Base-by-base conservation (phyloP, 2,329 filamentous ascomycete genomes). In the Colletotrichum tofieldiae region DNA sequence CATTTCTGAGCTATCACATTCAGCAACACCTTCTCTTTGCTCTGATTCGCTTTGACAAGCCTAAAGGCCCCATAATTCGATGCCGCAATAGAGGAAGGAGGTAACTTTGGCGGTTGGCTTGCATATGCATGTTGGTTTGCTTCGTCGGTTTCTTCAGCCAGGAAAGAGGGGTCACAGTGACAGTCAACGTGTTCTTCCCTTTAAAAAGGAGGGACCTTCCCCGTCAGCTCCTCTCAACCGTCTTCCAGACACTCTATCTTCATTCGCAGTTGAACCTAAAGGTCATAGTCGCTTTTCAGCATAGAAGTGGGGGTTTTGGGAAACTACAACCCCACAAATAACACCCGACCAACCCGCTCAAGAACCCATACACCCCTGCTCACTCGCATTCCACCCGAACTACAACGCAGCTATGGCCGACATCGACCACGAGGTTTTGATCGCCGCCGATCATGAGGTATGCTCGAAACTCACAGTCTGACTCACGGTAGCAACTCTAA, bases 41-140 rank as follows among this genome's bases (percentile, higher is more conserved):
- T 37, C 5, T 37, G 2, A 37, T 37, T 37, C 8, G 35, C 35
- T 7, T 45, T 16, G 16, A 45, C 2, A 20, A 18, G 41, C 16
- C 41, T 37, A n/a, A 39, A 65, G 41, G 20, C 14, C 39, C 39
- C 51, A 49, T 41, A 29, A 45, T 18, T 18, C 49, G 12, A 49
- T 8, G 52, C 39, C 29, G 43, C n/a, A 58, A 26, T 51, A 56
- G 51, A 20, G 51, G 29, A 35, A 55, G 32, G 29, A 32, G 51
- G 32, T 9, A 35, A 11, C 29, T 78, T 77, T 65, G 80, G 86
- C 74, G 77, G 63, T 74, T 77, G 49, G 65, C 41, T 74, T 61
- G 64, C 76, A 68, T 71, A 43, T 43, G 41, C 41, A 75, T 54
- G 65, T 73, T 47, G 43, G 43, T 47, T 47, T n/a, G 43, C 43